Evolutionary conservation across 768 basidiomycete species (phyloP).

Genomic region (Naganishia friedmannii): DNA sequence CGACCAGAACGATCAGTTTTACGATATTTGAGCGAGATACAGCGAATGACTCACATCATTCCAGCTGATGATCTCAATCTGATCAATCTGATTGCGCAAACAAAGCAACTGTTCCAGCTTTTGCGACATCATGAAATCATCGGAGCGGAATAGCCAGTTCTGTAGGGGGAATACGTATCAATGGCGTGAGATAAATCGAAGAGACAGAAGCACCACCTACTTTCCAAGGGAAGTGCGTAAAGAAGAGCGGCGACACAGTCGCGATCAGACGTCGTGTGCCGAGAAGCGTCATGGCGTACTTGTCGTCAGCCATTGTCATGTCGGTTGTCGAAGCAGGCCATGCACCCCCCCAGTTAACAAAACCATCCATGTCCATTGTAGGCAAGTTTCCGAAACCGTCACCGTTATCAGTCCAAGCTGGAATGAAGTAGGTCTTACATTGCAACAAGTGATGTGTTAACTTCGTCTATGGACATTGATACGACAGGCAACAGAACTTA

Average conservation of each 20-base stretch:
- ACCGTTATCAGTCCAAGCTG: conserved; percentile 22
- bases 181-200: too few species aligned
- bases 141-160: conserved; percentile 52
- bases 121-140: conserved; percentile 51
- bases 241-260: conserved; percentile 46
- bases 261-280: conserved; percentile 17
- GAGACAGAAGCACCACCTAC: neutral
- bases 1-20: neutral
- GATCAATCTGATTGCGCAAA: conserved; percentile 47
- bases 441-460: neutral
- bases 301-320: conserved; percentile 21
- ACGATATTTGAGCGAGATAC: neutral
- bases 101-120: conserved; percentile 51
- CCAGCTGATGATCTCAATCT: conserved; percentile 53
- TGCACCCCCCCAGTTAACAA: conserved; percentile 38
- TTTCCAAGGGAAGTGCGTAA: conserved; percentile 51
- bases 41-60: conserved; percentile 42
- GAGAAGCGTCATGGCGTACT: conserved; percentile 12
- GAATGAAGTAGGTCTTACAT: conserved; percentile 23
- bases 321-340: conserved; percentile 12
- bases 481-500: neutral
- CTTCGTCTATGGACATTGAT: neutral
- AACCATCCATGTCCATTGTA: conserved; percentile 41
- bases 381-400: conserved; percentile 54
- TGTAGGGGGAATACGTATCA: conserved; percentile 32